A percentile compares a stretch with the other conserved stretches of the same genome.
phyloP scores from a whole-genome alignment of 140 eudicot genomes.

The Eryngium alpinum region DNA sequence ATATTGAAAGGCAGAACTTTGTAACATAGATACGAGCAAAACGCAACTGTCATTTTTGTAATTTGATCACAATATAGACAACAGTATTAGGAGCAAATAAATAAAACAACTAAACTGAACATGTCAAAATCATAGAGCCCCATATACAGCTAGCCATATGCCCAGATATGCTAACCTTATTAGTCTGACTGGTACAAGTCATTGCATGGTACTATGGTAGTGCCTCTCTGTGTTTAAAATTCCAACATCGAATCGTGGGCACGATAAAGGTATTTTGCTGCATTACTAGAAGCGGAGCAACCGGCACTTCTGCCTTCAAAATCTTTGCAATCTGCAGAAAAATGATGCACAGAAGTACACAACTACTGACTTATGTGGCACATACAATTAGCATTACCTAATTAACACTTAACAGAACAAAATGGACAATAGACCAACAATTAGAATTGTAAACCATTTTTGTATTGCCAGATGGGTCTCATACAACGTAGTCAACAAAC shows the following conservation, averaged over 20 bases:
- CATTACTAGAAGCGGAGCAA: constrained; percentile 2
- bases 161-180: background rate
- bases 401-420: background rate
- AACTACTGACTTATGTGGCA: background rate
- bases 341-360: background rate
- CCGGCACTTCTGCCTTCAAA: background rate
- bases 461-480: background rate
- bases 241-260: constrained; percentile 20
- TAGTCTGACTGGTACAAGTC: too few species aligned
- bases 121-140: background rate
- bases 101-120: background rate
- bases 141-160: background rate
- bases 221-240: constrained; percentile 7
- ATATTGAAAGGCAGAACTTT: background rate
- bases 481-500: background rate
- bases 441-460: background rate
- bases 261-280: constrained; percentile 9
- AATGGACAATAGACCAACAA: background rate
- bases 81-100: background rate
- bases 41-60: background rate
- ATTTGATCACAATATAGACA: background rate
- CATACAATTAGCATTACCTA: background rate
- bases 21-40: background rate
- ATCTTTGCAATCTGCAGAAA: constrained; percentile 6
- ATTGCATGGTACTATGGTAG: too few species aligned